phyloP scores from a whole-genome alignment of 169 alveolate genomes.

The Plasmodium sp. region DNA sequence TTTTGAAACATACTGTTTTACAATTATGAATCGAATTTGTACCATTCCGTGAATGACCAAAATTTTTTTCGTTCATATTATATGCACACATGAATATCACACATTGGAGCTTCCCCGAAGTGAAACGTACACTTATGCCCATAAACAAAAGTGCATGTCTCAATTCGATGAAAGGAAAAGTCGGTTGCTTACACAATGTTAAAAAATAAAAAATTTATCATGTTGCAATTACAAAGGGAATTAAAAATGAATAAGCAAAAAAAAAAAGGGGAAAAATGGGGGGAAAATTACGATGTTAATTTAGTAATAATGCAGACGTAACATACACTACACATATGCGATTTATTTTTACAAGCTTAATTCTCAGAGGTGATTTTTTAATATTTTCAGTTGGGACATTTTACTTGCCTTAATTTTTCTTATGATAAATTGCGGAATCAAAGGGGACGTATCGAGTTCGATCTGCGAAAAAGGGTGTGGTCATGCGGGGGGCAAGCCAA shows the following conservation, averaged over 20 bases:
- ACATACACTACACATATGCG: neutral
- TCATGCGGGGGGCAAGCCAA: neutral
- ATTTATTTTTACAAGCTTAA: neutral
- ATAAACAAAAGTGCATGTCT: neutral
- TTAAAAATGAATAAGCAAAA: neutral
- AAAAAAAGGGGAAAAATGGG: neutral
- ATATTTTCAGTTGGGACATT: neutral
- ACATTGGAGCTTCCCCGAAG: neutral
- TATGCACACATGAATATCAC: neutral
- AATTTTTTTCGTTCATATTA: neutral
- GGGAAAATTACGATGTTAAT: neutral
- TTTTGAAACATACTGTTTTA: slow-evolving; percentile 13
- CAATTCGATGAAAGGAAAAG: neutral
- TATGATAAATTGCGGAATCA: slow-evolving; percentile 45
- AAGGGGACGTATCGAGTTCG: slow-evolving; percentile 29
- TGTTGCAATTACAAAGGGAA: neutral
- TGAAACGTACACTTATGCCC: neutral
- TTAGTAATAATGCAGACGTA: neutral
- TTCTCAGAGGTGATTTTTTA: slow-evolving; percentile 12
- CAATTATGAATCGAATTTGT: neutral
- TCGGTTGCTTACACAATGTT: neutral
- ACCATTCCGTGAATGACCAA: neutral
- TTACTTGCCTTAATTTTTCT: slow-evolving; percentile 32
- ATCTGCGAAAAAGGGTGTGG: neutral
- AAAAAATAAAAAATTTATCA: slow-evolving; percentile 11